Base-by-base conservation (phyloP, 106 monocot genomes). In the Apostasia shenzhenica region DNA sequence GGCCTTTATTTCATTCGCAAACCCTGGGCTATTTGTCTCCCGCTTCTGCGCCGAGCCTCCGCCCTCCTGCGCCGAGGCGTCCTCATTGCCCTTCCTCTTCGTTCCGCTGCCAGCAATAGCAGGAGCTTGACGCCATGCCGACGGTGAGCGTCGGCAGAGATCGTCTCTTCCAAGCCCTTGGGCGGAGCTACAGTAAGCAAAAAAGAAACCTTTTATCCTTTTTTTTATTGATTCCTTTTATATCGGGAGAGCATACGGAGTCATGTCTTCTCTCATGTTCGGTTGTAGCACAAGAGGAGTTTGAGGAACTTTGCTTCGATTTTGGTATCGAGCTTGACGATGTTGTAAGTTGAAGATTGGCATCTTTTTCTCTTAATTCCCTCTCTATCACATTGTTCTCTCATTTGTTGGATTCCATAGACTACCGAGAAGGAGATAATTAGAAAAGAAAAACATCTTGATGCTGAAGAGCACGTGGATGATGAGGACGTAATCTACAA, bases 291-390 rank as follows among this genome's bases (percentile, higher is more conserved):
- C 79, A 90, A 57, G 85, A 99, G 73, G 90, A 99, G 61, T 99
- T 99, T 75, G 97, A 99, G 12, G 81, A 75, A 43, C 81, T 99
- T 8, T 99, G 92, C 79, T 99, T 99, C 72, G 80, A 92, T 60
- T 99, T 85, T 45, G 97, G 97, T 7, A 93, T 99, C 63, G 97
- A 99, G 59, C 93, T 99, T 52, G 97, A 99, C 46, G 93, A 99
- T 54, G 97, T 87, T 72, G 95, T 92, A 49, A 78, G 79, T 14
- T 64, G 6, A 4, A 10, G 4, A 3, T 6, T 46, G 43, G 5
- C 38, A 45, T 7, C n/a, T 45, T 47, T 8, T 67, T 61, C 1
- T 39, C 26, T 8, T 6, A 45, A 8, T 40, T 67, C 39, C 6
- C 6, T 78, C 7, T 11, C 3, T 69, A 14, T 56, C 45, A 7